Base-by-base conservation (phyloP, 257 asterid genomes). In the Jasminum sambac region DNA sequence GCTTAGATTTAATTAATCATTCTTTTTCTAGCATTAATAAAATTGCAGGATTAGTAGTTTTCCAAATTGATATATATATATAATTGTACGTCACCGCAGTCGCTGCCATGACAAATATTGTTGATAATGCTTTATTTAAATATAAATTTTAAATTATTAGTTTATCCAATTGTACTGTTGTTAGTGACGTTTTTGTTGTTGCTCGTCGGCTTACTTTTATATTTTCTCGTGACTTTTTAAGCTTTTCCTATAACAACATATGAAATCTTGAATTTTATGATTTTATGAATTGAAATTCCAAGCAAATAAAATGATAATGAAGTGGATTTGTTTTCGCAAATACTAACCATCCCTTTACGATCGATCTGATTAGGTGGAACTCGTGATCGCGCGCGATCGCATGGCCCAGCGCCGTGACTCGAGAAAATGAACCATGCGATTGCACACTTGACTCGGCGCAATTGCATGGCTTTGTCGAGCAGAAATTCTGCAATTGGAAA, bases 151-250 rank as follows among this genome's bases (percentile, higher is more conserved):
- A 55, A 21, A 19, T 55, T 9, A 55, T 55, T 8, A 55, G 21
- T 43, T 67, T 23, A 75, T 79, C 76, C 78, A 63, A 66, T 59
- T 70, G 66, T 75, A 65, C 62, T 52, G 9, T 25, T 72, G 76
- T 74, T 74, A 55, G 83, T 79, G 84, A 77, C 73, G 38, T 70
- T 72, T 77, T 77, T 67, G 70, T 68, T 72, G 68, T 78, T 67
- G 46, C 37, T 59, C 63, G 73, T 36, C 77, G 74, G 77, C 73
- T 70, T 38, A 43, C 64, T 50, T 21, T 5, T 25, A 41, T 43
- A 11, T 16, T 67, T 57, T 19, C 72, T 71, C 30, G 19, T 41
- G 66, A 41, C 23, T 58, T 38, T 10, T 0, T 60, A 13, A 13
- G 36, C 23, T 61, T 24, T 50, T 16, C 26, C 48, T 25, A 19